Conservation (phyloP, 2,329 filamentous ascomycete genomes). For the Xylaria multiplex region DNA sequence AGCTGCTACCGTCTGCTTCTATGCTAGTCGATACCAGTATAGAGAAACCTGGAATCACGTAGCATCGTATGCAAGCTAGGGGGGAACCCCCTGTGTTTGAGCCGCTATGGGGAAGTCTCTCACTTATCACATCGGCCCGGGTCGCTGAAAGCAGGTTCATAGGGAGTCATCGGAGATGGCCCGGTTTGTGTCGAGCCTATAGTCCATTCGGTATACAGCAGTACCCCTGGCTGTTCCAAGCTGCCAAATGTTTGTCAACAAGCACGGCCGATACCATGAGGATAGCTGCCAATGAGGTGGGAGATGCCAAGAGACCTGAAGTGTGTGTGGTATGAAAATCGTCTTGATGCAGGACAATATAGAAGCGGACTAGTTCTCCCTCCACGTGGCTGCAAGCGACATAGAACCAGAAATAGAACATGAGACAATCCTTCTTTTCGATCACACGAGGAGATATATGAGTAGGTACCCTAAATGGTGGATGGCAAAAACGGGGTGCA, state of each 20-base stretch:
- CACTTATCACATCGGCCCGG: conserved; percentile 12
- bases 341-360: conserved; percentile 3
- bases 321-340: conserved; percentile 7
- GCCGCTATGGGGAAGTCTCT: conserved; percentile 21
- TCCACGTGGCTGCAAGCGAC: conserved; percentile 35
- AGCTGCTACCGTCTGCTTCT: conserved; percentile 8
- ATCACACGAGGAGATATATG: conserved; percentile 27
- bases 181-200: conserved; percentile 17
- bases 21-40: background rate
- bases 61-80: conserved; percentile 25
- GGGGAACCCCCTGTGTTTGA: conserved; percentile 36
- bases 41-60: conserved; percentile 17
- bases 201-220: conserved; percentile 8
- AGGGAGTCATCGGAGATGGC: conserved; percentile 3
- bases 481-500: conserved; percentile 26
- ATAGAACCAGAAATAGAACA: conserved; percentile 32
- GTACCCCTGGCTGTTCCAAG: background rate
- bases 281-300: conserved; percentile 7
- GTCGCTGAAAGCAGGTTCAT: conserved; percentile 5
- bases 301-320: conserved; percentile 15
- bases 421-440: conserved; percentile 30
- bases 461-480: conserved; percentile 4
- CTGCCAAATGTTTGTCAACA: conserved; percentile 6
- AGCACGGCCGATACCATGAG: background rate
- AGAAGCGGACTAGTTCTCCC: conserved; percentile 15